Evolutionary conservation across 2,329 filamentous ascomycete species (phyloP), one percentile per base, ranked within the genome.

Genomic region (Seiridium cupressi): DNA sequence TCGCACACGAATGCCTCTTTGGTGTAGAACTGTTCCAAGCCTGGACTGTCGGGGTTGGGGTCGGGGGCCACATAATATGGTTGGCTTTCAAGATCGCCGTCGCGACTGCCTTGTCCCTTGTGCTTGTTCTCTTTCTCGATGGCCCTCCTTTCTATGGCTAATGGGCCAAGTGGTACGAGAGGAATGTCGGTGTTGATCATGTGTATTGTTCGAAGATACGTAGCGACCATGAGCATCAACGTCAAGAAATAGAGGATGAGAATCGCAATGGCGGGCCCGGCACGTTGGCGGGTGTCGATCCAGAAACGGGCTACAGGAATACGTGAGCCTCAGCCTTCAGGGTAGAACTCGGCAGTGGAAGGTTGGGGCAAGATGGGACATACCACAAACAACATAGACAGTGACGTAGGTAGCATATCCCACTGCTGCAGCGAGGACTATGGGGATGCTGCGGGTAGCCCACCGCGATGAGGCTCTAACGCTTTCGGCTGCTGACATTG

Each of bases 1-100:
- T 96, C 89, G 74, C 92, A 97, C 2, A 92, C 83, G 72, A 96
- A 98, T 1, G 91, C 85, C 66, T 96, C 89, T 71, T 89, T 91
- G 63, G 84, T 89, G 70, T 95, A 96, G 71, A 96, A 96, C 3
- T 80, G 75, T 66, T 93, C 89, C 55, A 93, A 79, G 0, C 89
- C 89, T 9, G 87, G 84, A 56, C 85, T 85, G 64, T 91, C 85
- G n/a, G 83, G 81, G 60, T 81, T 75, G 38, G 69, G 66, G 57
- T 84, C 81, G 3, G 79, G 79, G 4, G 69, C 69, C n/a, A 64
- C 62, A 42, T 69, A 63, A 57, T 75, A 72, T 26, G 68, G 70
- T 60, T 71, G 72, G 59, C 73, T 72, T 57, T 76, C 73, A 44
- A 75, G 56, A 59, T 77, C 71, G n/a, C 66, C 66, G 35, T 51